These are phyloP conservation scores for Pyrenophora tritici-repentis DNA, from an alignment of 2,329 filamentous ascomycete genomes.

Conservation along the genomic window DNA sequence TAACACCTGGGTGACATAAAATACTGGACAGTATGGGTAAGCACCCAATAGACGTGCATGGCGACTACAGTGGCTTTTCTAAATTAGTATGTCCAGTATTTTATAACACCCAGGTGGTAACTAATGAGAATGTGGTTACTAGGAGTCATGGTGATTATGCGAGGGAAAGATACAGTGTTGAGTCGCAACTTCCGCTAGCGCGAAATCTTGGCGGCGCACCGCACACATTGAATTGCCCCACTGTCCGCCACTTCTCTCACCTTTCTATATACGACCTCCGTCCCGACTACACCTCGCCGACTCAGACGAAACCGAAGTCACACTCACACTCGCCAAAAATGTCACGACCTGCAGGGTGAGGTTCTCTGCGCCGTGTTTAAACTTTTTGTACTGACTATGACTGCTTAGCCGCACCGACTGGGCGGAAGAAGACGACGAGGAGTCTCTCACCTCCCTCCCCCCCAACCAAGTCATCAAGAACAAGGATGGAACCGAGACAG, in stretches of 20 bases:
- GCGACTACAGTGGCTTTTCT: no score
- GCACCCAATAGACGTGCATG: no score
- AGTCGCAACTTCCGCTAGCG: constrained; percentile 19
- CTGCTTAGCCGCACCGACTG: constrained; percentile 71
- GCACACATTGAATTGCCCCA: constrained; percentile 26
- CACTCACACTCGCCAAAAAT: constrained; percentile 28
- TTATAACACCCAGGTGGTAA: no score
- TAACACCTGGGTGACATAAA: no score
- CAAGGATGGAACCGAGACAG: constrained; percentile 98
- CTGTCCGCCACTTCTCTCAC: constrained; percentile 16
- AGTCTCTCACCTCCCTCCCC: constrained; percentile 76
- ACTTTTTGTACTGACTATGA: constrained; percentile 14
- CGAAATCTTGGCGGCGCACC: constrained; percentile 23
- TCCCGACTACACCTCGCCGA: constrained; percentile 1
- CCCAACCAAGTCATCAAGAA: constrained; percentile 87
- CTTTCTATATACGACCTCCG: constrained; percentile 10
- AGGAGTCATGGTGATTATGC: no score
- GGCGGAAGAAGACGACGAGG: constrained; percentile 84
- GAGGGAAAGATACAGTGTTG: neutral
- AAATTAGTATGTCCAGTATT: no score
- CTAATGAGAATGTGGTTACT: no score
- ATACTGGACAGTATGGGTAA: no score
- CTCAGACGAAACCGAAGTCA: neutral
- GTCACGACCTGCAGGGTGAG: constrained; percentile 49
- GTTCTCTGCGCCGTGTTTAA: neutral